A percentile compares a stretch with the other conserved stretches of the same genome.
Conservation (phyloP, 768 basidiomycete species). For the Porpolomopsis calyptriformis region DNA sequence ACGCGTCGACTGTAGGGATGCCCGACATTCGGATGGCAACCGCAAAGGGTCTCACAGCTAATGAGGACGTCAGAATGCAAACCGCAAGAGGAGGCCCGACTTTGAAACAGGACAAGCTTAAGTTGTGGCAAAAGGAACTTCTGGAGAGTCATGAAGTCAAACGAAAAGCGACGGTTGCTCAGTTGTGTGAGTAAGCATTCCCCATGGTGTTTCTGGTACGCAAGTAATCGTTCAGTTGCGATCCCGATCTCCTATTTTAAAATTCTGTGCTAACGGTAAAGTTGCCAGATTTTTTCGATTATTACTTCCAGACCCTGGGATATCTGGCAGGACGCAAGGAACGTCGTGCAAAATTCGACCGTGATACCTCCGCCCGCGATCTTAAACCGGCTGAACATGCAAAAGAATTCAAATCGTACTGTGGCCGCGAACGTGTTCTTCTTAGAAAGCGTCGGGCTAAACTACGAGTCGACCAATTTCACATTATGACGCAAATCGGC, state of each 20-base stretch:
- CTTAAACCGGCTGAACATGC: slow-evolving; percentile 45
- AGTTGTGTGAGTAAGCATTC: slow-evolving; percentile 72
- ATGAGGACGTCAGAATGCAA: slow-evolving; percentile 58
- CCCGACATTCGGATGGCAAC: slow-evolving; percentile 51
- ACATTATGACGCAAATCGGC: slow-evolving; percentile 97
- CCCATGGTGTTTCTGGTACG: too few species aligned
- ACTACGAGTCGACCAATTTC: slow-evolving; percentile 87
- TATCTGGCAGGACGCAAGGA: slow-evolving; percentile 83
- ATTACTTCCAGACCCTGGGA: slow-evolving; percentile 92
- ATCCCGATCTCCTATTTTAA: background rate
- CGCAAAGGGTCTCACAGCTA: slow-evolving; percentile 40
- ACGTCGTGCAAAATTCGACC: slow-evolving; percentile 71
- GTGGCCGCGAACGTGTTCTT: slow-evolving; percentile 85
- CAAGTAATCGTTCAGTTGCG: too few species aligned
- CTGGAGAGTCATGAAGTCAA: slow-evolving; percentile 80
- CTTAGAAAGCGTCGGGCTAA: slow-evolving; percentile 90
- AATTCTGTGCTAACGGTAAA: background rate
- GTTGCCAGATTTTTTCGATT: slow-evolving; percentile 96
- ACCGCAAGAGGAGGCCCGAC: slow-evolving; percentile 48
- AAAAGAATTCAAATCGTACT: slow-evolving; percentile 87
- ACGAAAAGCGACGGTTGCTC: slow-evolving; percentile 93
- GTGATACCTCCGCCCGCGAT: slow-evolving; percentile 63
- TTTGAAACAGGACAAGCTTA: slow-evolving; percentile 43
- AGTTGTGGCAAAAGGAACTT: slow-evolving; percentile 80
- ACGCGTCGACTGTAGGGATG: background rate